These are phyloP conservation scores for Penicillium olsonii DNA, from an alignment of 2,329 filamentous ascomycete species.

Conservation along the genomic window DNA sequence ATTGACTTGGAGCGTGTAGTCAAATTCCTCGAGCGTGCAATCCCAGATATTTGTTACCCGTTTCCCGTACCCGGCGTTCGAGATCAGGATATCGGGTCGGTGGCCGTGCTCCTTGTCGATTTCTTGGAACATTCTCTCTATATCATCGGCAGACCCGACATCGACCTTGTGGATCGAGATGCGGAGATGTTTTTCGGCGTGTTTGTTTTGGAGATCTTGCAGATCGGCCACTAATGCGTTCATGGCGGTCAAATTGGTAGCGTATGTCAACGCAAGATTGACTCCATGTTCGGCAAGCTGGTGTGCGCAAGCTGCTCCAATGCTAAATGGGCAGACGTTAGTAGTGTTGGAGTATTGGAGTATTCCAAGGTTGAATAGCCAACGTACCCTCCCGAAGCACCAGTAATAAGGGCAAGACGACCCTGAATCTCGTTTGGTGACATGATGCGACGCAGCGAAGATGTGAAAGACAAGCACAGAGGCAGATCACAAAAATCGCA, in stretches of 20 bases:
- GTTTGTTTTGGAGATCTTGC: slow-evolving; percentile 41
- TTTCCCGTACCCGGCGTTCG: slow-evolving; percentile 68
- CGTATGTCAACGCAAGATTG: slow-evolving; percentile 63
- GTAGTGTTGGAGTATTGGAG: not conserved
- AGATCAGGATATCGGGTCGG: slow-evolving; percentile 64
- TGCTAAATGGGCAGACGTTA: slow-evolving; percentile 49
- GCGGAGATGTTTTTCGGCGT: slow-evolving; percentile 32
- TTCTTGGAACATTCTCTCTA: slow-evolving; percentile 56
- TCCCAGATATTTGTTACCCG: slow-evolving; percentile 59
- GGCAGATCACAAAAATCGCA: not conserved
- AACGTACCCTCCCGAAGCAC: slow-evolving; percentile 61
- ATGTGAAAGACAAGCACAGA: not conserved
- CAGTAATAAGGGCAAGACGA: slow-evolving; percentile 60
- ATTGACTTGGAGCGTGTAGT: slow-evolving; percentile 64
- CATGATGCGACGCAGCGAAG: slow-evolving; percentile 9
- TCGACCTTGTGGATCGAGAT: slow-evolving; percentile 62
- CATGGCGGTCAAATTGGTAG: slow-evolving; percentile 52
- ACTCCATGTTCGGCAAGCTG: slow-evolving; percentile 55
- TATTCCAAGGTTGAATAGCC: not conserved
- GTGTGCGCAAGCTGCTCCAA: slow-evolving; percentile 60
- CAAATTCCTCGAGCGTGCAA: slow-evolving; percentile 65
- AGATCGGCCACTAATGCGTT: slow-evolving; percentile 49
- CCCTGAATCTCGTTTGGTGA: slow-evolving; percentile 52
- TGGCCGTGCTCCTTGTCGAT: slow-evolving; percentile 56
- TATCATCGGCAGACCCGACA: slow-evolving; percentile 55